Conservation (phyloP, 495 filamentous ascomycete genomes). For the Neurospora tetrasperma region DNA sequence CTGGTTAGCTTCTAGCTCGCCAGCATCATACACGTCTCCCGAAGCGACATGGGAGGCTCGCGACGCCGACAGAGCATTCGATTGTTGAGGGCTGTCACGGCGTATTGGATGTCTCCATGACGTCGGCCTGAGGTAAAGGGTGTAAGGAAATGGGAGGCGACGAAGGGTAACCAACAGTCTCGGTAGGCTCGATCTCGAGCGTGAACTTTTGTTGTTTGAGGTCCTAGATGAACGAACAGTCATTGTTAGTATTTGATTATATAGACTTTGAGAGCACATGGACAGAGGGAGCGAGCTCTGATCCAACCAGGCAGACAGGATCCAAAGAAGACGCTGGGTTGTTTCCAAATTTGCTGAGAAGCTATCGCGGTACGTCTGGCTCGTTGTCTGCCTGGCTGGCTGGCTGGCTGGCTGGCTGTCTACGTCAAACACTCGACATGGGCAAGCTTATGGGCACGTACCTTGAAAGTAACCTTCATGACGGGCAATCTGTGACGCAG, state of each 20-base stretch:
- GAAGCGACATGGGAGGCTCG: background rate
- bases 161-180: conserved; percentile 59
- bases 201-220: conserved; percentile 96
- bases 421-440: background rate
- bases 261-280: background rate
- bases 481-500: conserved; percentile 26
- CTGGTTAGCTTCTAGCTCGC: conserved; percentile 10
- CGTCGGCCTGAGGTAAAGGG: background rate
- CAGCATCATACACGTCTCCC: background rate
- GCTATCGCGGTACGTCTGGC: background rate
- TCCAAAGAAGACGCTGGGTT: background rate
- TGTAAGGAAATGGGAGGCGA: conserved; percentile 8
- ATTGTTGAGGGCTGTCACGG: background rate
- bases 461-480: conserved; percentile 45
- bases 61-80: background rate
- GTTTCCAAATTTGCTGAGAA: background rate
- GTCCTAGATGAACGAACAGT: conserved; percentile 45
- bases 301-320: background rate
- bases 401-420: background rate
- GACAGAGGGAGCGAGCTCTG: background rate
- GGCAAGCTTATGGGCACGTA: conserved; percentile 16
- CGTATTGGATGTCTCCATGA: background rate
- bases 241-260: background rate
- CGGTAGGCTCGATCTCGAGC: conserved; percentile 85
- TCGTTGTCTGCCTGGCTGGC: background rate